Evolutionary conservation across 768 basidiomycete genomes (phyloP).

Genomic region (Suillus spraguei): DNA sequence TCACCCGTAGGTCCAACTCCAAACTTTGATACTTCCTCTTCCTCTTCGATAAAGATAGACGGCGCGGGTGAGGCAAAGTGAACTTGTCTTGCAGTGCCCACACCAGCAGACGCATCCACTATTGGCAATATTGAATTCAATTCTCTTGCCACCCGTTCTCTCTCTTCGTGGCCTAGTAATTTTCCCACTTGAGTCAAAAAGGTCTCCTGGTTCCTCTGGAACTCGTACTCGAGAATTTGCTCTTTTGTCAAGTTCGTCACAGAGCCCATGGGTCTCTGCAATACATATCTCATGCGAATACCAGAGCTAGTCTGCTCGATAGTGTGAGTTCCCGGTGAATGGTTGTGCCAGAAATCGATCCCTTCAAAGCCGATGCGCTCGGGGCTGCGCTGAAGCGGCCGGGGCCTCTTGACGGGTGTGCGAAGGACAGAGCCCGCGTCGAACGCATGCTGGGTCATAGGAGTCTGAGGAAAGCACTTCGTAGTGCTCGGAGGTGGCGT

Average conservation of each 20-base stretch:
- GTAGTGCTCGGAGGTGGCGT: conserved; percentile 16
- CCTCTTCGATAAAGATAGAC: conserved; percentile 17
- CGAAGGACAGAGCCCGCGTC: conserved; percentile 33
- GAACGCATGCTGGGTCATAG: conserved; percentile 21
- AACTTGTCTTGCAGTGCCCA: conserved; percentile 5
- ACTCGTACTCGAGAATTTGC: conserved; percentile 11
- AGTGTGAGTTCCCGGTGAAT: conserved; percentile 16
- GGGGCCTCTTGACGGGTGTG: conserved; percentile 32
- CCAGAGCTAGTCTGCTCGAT: conserved; percentile 5
- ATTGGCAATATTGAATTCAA: conserved; percentile 7
- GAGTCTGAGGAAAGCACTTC: conserved; percentile 22
- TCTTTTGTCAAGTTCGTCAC: conserved; percentile 20
- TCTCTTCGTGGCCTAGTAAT: conserved; percentile 8
- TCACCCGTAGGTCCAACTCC: conserved; percentile 25
- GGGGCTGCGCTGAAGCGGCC: conserved; percentile 31
- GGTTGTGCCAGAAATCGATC: conserved; percentile 23
- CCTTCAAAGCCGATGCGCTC: conserved; percentile 32
- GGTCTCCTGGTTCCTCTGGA: conserved; percentile 11
- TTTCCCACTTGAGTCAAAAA: conserved; percentile 28
- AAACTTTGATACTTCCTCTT: conserved; percentile 2
- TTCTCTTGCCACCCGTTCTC: conserved; percentile 19
- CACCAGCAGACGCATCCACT: conserved; percentile 17
- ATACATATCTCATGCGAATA: conserved; percentile 20
- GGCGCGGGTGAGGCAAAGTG: conserved; percentile 12
- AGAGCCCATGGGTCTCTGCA: conserved; percentile 24